Evolutionary conservation across 2,329 filamentous ascomycete species (phyloP).

Genomic region (Pseudophaeomoniella oleicola): DNA sequence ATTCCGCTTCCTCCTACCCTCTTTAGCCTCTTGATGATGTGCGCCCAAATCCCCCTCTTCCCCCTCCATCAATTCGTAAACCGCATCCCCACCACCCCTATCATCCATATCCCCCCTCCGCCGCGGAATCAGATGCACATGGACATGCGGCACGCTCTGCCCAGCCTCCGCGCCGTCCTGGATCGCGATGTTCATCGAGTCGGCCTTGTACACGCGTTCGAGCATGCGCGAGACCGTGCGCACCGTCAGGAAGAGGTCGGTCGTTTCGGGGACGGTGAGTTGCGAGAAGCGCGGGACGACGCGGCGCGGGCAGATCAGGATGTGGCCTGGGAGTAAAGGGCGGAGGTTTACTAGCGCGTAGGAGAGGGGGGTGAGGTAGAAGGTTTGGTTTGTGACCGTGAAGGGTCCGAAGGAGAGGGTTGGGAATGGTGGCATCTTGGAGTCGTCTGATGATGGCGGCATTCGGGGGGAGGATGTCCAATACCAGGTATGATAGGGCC

Average conservation of each 20-base stretch:
- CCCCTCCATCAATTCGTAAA: constrained; percentile 71
- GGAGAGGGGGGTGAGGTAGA: constrained; percentile 62
- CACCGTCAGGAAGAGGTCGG: constrained; percentile 76
- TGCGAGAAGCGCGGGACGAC: constrained; percentile 60
- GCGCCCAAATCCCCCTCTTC: constrained; percentile 73
- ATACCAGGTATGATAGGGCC: too few species aligned
- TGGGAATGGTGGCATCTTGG: not conserved
- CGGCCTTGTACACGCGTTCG: constrained; percentile 43
- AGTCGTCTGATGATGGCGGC: not conserved
- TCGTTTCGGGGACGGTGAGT: constrained; percentile 56
- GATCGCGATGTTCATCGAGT: constrained; percentile 84
- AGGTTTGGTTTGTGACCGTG: constrained; percentile 68
- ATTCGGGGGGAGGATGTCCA: not conserved
- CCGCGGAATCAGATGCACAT: constrained; percentile 81
- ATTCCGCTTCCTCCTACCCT: constrained; percentile 24
- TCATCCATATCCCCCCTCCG: constrained; percentile 42
- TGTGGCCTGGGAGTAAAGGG: constrained; percentile 81
- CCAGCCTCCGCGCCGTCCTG: constrained; percentile 84
- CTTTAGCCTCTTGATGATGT: constrained; percentile 24
- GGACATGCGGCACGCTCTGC: constrained; percentile 86
- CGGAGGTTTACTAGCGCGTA: constrained; percentile 94
- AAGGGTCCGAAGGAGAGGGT: constrained; percentile 59
- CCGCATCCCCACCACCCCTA: constrained; percentile 49
- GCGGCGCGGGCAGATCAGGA: constrained; percentile 68
- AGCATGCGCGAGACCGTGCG: constrained; percentile 71